These are phyloP conservation scores for Acanthamoeba triangularis DNA, from an alignment of 208 protist genomes.

Conservation along the genomic window DNA sequence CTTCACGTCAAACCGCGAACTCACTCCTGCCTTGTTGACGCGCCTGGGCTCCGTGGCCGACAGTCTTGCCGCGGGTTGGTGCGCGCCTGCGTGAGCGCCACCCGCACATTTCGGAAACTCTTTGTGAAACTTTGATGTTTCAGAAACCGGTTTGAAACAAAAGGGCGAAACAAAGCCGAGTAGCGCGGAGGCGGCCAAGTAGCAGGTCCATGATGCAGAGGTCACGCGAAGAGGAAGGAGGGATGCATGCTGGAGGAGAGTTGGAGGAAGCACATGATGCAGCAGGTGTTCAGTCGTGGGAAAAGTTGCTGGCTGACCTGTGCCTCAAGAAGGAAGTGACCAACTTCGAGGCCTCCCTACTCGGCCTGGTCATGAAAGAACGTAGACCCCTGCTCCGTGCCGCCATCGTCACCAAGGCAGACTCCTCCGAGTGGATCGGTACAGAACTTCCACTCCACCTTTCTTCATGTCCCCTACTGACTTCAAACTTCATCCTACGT, in stretches of 20 bases:
- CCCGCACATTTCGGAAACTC: too few relatives aligned
- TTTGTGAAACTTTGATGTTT: too few relatives aligned
- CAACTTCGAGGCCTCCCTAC: not conserved
- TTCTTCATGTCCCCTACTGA: not conserved
- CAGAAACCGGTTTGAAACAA: too few relatives aligned
- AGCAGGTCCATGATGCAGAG: too few relatives aligned
- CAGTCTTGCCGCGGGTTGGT: not conserved
- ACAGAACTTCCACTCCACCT: not conserved
- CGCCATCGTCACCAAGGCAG: not conserved
- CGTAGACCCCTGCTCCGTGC: not conserved
- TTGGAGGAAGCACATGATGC: too few relatives aligned
- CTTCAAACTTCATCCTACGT: not conserved
- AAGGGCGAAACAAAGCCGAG: too few relatives aligned
- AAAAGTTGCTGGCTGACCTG: not conserved
- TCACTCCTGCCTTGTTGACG: not conserved
- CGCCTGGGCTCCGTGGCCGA: not conserved
- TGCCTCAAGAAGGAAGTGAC: not conserved
- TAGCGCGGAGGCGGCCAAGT: too few relatives aligned
- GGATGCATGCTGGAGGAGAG: too few relatives aligned
- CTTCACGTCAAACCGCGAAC: slow-evolving; percentile 18
- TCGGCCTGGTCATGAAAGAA: not conserved
- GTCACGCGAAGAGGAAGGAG: too few relatives aligned
- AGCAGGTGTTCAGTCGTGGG: not conserved
- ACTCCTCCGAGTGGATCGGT: not conserved
- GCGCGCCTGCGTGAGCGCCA: not conserved